phyloP scores from a whole-genome alignment of 2,329 filamentous ascomycete species.

The Fusarium illudens region DNA sequence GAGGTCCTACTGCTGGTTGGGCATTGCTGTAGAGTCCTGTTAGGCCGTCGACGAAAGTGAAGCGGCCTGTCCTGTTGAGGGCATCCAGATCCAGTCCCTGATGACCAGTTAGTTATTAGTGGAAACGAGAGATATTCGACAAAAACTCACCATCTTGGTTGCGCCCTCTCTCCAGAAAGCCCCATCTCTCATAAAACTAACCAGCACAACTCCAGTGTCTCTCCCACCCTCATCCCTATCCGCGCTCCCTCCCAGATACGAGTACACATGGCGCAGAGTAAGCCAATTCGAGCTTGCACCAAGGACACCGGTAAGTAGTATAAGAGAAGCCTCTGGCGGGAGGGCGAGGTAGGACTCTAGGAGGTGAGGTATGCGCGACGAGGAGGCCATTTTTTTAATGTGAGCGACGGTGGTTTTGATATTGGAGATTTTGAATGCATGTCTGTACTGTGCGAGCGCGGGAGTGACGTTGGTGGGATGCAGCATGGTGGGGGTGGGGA shows the following conservation, averaged over 20 bases:
- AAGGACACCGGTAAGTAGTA: slow-evolving; percentile 73
- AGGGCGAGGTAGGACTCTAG: slow-evolving; percentile 70
- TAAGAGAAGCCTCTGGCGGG: slow-evolving; percentile 66
- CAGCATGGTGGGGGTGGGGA: slow-evolving; percentile 25
- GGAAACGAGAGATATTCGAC: not conserved
- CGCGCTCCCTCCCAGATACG: slow-evolving; percentile 49
- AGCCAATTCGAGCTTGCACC: slow-evolving; percentile 74
- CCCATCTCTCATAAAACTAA: slow-evolving; percentile 83
- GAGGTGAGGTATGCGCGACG: slow-evolving; percentile 67
- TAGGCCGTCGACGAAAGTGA: slow-evolving; percentile 81
- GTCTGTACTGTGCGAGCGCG: slow-evolving; percentile 29
- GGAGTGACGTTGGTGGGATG: slow-evolving; percentile 10
- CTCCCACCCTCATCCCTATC: slow-evolving; percentile 34
- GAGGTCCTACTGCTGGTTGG: not conserved
- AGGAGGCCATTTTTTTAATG: slow-evolving; percentile 33
- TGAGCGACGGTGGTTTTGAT: slow-evolving; percentile 2
- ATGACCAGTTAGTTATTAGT: not conserved
- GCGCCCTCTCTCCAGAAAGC: slow-evolving; percentile 80
- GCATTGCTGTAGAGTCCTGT: slow-evolving; percentile 59
- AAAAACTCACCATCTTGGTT: slow-evolving; percentile 66
- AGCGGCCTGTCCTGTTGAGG: slow-evolving; percentile 63
- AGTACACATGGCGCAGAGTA: slow-evolving; percentile 63
- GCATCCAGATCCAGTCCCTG: slow-evolving; percentile 76
- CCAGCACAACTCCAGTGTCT: slow-evolving; percentile 70
- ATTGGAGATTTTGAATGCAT: slow-evolving; percentile 26